Evolutionary conservation across 2,329 filamentous ascomycete genomes (phyloP), one percentile per base, ranked within the genome.

Genomic region (Penicillium rolfsii): DNA sequence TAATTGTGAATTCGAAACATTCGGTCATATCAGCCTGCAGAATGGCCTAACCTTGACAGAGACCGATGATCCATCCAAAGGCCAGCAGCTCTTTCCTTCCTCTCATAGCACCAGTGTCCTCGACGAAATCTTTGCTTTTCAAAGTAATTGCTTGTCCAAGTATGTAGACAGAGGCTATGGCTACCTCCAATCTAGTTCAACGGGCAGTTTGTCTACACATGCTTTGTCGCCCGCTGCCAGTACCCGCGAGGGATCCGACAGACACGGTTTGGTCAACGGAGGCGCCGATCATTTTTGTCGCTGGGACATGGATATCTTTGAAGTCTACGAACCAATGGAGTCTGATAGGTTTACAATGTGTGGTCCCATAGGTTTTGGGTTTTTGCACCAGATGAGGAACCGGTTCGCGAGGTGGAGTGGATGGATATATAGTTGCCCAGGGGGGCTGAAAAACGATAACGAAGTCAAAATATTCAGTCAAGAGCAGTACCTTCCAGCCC

Each of bases 181-280:
- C 12, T 28, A 26, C 30, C 30, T 33, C 2, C 9, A 8, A 8
- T 45, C 41, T 24, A 28, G 14, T 4, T 28, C n/a, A 8, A 41
- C 19, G 11, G 43, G 22, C 22, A 16, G 43, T 26, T 26, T 24
- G 41, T 22, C n/a, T n/a, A 26, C 24, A 33, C 35, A 55, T 35
- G 36, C 45, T 59, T 24, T 38, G 30, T n/a, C 5, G 19, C 52
- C 55, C 5, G 19, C 52, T 59, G 52, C 45, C 35, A 3, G 57
- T 35, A 60, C 38, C 58, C 30, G 57, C 33, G 30, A 55, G 22
- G 28, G 26, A 26, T 19, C 8, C 14, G 4, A 46, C 24, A 22
- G 12, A 19, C 5, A 19, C 16, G 11, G 7, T 22, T 22, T 22
- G 19, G 8, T 19, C 43, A 16, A 22, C 19, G 6, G 14, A 26